Evolutionary conservation across 2,329 filamentous ascomycete species (phyloP), one percentile per base, ranked within the genome.

Genomic region (Herpotrichia juniperi): DNA sequence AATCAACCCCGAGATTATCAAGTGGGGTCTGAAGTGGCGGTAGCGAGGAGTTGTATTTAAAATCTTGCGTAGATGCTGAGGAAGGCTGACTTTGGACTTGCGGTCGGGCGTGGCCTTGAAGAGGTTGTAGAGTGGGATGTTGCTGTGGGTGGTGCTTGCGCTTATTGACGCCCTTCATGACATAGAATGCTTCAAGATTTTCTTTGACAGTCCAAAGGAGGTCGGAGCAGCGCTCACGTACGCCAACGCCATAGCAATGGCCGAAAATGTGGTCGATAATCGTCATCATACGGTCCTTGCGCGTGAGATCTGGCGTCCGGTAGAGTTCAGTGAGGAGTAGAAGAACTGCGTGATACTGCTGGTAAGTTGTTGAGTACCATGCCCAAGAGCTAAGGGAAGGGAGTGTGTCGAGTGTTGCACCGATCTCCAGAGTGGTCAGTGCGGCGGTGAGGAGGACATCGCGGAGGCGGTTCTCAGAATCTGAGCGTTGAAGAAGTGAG

Each of bases 211-310:
- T 71, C 62, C 67, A 71, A 11, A 74, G 59, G 5, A 74, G 58
- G 28, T 73, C 70, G 0, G 61, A 62, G 42, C 71, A 73, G 14
- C 71, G 65, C 42, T 74, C 69, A 17, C 67, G 61, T 1, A 74
- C 64, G 28, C 62, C 66, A 43, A 72, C 61, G 49, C 70, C 71
- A 50, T 74, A 74, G 57, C 71, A 73, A 54, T 74, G 71, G 2
- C 71, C 71, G 53, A 74, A 74, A 24, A 74, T 69, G 49, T 74
- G 71, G 56, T 73, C 70, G 52, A 74, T 73, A 39, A 74, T 72
- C 1, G 70, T 74, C 47, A 67, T 65, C 68, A 74, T 74, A 46
- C 71, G 58, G 32, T 74, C 69, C 57, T 69, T 73, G 6, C 66
- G 57, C 0, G 64, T 53, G 1, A 74, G 59, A 24, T 72, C 68